Base-by-base conservation (phyloP, 768 basidiomycete genomes). In the Lactifluus pinguis region DNA sequence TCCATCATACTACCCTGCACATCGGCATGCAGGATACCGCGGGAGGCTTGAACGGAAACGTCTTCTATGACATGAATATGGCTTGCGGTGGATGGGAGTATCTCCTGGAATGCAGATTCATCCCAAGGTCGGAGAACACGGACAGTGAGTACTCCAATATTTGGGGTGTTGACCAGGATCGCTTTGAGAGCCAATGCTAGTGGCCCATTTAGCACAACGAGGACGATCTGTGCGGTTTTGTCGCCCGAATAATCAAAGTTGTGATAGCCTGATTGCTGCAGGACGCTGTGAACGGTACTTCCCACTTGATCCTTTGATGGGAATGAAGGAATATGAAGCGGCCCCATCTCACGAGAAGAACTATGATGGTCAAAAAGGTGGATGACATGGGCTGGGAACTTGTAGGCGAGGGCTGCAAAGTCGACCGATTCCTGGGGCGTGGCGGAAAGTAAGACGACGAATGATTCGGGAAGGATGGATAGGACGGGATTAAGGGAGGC, bases 311-410 rank as follows among this genome's bases (percentile, higher is more conserved):
- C 67, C 25, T 74, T 73, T 0, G 70, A 62, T 5, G 72, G 64
- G 15, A 78, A 67, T 2, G 79, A 57, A 9, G 77, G 77, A 30
- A 72, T 67, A 41, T 83, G 72, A 38, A 77, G 68, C 56, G 84
- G 80, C 2, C 88, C 83, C 38, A 82, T 75, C 73, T 98, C 93
- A 29, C 95, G 85, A 38, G 85, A 78, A 36, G 84, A 79, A 62
- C 83, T 83, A 69, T 89, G 80, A 67, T 95, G 90, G 72, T 98
- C 94, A 69, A 98, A 94, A 45, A 98, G 75, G 71, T 98, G 93
- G 57, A 94, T 79, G 59, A 90, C 84, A 72, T 95, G 91, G 45
- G 75, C 80, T 19, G 79, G 77, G 53, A 89, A 72, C 60, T 77
- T 79, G 76, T 94, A 94, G n/a, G 92, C 78, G 51, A 92, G 77